A percentile compares a stretch with the other conserved stretches of the same genome.
These are phyloP conservation scores for Schrenkiella parvula DNA, from an alignment of 345 rosid genomes.

Conservation along the genomic window DNA sequence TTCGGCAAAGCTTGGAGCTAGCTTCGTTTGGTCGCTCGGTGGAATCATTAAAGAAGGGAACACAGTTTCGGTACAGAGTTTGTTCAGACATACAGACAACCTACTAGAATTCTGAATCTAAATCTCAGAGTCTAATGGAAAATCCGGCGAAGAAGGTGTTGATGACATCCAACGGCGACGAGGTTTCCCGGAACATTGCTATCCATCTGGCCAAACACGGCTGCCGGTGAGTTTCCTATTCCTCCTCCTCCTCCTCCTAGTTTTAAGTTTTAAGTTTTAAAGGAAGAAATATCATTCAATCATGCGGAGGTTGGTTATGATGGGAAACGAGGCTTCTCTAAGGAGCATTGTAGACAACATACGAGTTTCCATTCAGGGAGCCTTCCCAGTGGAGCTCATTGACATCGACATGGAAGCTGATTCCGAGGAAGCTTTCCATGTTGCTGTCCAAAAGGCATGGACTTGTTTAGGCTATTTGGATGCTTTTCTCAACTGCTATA, in stretches of 20 bases:
- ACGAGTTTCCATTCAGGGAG: slow-evolving; percentile 30
- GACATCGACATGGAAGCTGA: slow-evolving; percentile 80
- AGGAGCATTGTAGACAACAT: slow-evolving; percentile 42
- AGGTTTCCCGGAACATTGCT: slow-evolving; percentile 64
- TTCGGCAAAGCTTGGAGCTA: neutral
- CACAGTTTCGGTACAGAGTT: neutral
- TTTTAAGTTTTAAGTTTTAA: too few species aligned
- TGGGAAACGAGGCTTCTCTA: slow-evolving; percentile 65
- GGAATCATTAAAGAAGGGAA: neutral
- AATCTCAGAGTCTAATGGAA: neutral
- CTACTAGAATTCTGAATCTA: neutral
- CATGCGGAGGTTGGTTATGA: slow-evolving; percentile 54
- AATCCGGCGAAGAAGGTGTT: slow-evolving; percentile 54
- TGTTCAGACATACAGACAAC: too few species aligned
- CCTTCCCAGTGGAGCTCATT: slow-evolving; percentile 48
- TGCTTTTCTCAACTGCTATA: slow-evolving; percentile 70
- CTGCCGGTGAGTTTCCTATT: slow-evolving; percentile 54
- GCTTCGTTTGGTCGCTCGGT: too few species aligned
- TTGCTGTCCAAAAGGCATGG: slow-evolving; percentile 75
- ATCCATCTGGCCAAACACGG: slow-evolving; percentile 65
- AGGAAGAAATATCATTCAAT: too few species aligned
- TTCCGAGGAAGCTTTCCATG: slow-evolving; percentile 49
- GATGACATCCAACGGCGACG: slow-evolving; percentile 77
- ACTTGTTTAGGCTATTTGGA: slow-evolving; percentile 52
- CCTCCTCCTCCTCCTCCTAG: neutral